Percentiles rank a stretch among this genome's conserved stretches.
These are phyloP conservation scores for Aspergillus kassunensis DNA, from an alignment of 495 filamentous ascomycete species.

Conservation along the genomic window DNA sequence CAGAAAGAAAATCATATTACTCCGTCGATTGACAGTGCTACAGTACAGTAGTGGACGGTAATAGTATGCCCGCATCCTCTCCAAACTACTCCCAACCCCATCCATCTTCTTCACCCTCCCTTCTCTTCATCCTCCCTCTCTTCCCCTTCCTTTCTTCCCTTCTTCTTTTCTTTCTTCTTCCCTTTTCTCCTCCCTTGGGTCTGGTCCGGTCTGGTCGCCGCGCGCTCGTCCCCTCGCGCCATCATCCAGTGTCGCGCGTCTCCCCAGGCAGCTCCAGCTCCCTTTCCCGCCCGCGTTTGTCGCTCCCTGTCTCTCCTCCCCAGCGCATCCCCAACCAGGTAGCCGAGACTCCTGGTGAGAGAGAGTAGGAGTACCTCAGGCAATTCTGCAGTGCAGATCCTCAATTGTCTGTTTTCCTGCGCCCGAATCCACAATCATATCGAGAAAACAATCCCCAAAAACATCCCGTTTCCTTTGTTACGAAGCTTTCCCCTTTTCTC, in stretches of 20 bases:
- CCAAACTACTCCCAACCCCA: neutral
- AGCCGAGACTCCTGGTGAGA: constrained; percentile 9
- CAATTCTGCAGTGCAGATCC: constrained; percentile 27
- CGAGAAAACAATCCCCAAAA: constrained; percentile 10
- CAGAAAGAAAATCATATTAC: too few species aligned
- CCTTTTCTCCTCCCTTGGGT: constrained; percentile 18
- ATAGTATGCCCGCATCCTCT: neutral
- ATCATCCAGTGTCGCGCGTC: constrained; percentile 20
- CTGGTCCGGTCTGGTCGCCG: constrained; percentile 15
- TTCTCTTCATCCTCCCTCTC: constrained; percentile 1
- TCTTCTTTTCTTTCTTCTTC: constrained; percentile 8
- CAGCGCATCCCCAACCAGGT: constrained; percentile 16
- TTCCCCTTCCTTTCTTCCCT: constrained; percentile 1
- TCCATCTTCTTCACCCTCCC: neutral
- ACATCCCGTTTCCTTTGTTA: constrained; percentile 14
- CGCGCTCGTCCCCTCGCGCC: constrained; percentile 18
- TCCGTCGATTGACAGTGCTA: too few species aligned
- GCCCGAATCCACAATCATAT: constrained; percentile 4
- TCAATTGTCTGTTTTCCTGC: constrained; percentile 8
- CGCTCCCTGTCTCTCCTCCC: constrained; percentile 11
- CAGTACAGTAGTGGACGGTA: neutral
- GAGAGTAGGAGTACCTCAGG: constrained; percentile 13
- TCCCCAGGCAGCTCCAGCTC: constrained; percentile 14
- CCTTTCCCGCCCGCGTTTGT: constrained; percentile 20
- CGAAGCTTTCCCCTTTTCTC: constrained; percentile 14